Percentiles rank a stretch among this genome's conserved stretches.
Evolutionary conservation across 2,329 filamentous ascomycete species (phyloP).

Genomic region (Escovopsis sp.): DNA sequence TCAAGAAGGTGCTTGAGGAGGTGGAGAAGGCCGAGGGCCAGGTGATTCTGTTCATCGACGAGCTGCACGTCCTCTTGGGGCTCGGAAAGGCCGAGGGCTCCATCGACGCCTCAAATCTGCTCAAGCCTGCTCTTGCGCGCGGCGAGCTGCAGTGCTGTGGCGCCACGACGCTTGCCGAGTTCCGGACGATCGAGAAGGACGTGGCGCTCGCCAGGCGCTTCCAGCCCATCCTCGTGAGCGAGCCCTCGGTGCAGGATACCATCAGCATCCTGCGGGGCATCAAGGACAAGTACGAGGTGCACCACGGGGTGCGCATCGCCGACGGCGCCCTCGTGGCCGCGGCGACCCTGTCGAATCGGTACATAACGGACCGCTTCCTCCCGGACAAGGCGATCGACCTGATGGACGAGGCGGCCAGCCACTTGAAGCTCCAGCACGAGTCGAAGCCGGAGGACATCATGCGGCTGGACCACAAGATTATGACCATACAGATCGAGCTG

Average conservation of each 20-base stretch:
- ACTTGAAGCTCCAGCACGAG: conserved; percentile 82
- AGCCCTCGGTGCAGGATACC: conserved; percentile 81
- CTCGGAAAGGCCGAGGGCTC: conserved; percentile 91
- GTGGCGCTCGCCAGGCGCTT: conserved; percentile 84
- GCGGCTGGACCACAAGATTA: conserved; percentile 82
- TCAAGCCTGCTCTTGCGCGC: conserved; percentile 85
- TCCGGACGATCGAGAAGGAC: conserved; percentile 89
- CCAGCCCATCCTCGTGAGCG: conserved; percentile 86
- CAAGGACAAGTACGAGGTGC: conserved; percentile 94
- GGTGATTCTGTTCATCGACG: conserved; percentile 90
- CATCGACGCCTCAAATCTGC: conserved; percentile 86
- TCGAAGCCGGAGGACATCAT: conserved; percentile 94
- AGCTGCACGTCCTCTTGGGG: conserved; percentile 80
- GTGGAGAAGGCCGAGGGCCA: conserved; percentile 79
- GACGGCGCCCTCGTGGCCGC: conserved; percentile 86
- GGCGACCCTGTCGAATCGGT: conserved; percentile 83
- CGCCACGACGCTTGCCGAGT: conserved; percentile 85
- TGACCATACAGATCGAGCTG: conserved; percentile 93
- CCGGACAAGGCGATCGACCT: conserved; percentile 96
- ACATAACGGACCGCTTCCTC: conserved; percentile 89
- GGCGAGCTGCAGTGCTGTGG: conserved; percentile 93
- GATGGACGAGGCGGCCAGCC: conserved; percentile 89
- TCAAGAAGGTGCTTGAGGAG: conserved; percentile 84
- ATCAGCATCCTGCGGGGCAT: conserved; percentile 93
- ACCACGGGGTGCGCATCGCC: conserved; percentile 90